Base-by-base conservation (phyloP, 257 asterid genomes). In the Forsythia viridissima region DNA sequence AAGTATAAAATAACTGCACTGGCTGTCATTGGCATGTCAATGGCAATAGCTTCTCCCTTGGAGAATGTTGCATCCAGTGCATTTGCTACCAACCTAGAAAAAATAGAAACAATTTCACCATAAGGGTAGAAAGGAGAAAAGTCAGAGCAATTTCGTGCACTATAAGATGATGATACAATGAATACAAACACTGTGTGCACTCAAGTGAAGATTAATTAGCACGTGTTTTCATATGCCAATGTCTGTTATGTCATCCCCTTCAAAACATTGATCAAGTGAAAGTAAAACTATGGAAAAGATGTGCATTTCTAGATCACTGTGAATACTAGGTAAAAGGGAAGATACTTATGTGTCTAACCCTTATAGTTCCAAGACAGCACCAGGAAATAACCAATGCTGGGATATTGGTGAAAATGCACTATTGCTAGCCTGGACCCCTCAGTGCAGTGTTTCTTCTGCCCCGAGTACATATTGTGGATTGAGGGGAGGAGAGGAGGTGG, bases 21-120 rank as follows among this genome's bases (percentile, higher is more conserved):
- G 74, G 63, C 82, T n/a, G 96, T 94, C 99, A 94, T 94, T 71
- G 95, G 99, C 99, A 94, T 94, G 90, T 91, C 96, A 63, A 94
- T 87, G 79, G 98, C 99, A 80, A 93, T 89, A 18, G 97, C 89
- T 74, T 94, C 98, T 84, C 98, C 99, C 82, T 88, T 91, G 71
- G 83, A 73, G 87, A 94, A 94, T 55, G 77, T 88, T 38, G 76
- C 81, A 79, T 87, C 93, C 72, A 93, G 84, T 59, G 93, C 97
- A 87, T 94, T 90, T 74, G 99, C 99, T 67, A 89, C 96, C 89
- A 93, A 79, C 98, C 99, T 94, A 84, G 75, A 77, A 82, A 75
- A 81, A 78, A 67, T 40, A 34, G 68, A 75, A 52, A 72, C 21
- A 41, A 46, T 8, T 8, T 7, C 1, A 4, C 24, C 70, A 44